Conservation (phyloP, 495 filamentous ascomycete species). For the Neurospora discreta region DNA sequence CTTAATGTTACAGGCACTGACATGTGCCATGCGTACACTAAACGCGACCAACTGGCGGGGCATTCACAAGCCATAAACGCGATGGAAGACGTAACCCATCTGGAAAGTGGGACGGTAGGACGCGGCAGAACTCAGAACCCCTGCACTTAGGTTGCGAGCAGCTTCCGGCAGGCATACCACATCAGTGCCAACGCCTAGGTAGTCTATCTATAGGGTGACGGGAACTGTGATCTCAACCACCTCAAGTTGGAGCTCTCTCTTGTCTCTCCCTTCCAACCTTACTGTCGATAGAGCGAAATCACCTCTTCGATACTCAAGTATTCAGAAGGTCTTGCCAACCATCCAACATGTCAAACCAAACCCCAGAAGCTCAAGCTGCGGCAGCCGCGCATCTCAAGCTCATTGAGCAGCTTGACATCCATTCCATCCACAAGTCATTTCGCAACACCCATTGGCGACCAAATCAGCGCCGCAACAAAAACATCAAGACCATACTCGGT, state of each 20-base stretch:
- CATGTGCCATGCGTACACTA: background rate
- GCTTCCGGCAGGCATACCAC: background rate
- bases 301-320: background rate
- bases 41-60: background rate
- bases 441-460: constrained; percentile 83
- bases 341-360: constrained; percentile 18
- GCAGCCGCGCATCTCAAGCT: constrained; percentile 45
- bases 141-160: background rate
- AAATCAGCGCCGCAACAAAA: constrained; percentile 91
- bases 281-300: background rate
- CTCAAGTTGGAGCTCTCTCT: background rate
- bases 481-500: constrained; percentile 91
- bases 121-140: background rate
- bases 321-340: background rate
- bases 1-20: background rate
- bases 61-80: background rate
- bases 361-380: constrained; percentile 24
- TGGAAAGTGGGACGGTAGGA: background rate
- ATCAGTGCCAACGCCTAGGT: background rate
- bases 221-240: background rate
- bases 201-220: background rate
- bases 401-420: constrained; percentile 81
- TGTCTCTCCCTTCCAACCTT: background rate
- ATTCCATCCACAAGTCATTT: constrained; percentile 69
- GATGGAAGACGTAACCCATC: background rate